Base-by-base conservation (phyloP, 2,329 filamentous ascomycete genomes). In the Didymella pomorum region DNA sequence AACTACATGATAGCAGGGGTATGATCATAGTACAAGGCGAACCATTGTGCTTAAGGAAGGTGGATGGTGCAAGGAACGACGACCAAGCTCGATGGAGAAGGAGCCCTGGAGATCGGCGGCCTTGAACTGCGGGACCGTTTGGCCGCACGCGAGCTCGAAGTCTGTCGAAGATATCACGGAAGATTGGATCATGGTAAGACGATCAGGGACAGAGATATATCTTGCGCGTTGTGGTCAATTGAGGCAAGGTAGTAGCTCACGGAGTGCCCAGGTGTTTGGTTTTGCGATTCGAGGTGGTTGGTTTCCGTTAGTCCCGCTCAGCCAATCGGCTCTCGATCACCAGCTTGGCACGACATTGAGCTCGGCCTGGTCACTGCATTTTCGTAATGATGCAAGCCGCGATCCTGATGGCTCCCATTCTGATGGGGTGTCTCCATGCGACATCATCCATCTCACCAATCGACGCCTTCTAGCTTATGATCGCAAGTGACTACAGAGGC, bases 51-150 rank as follows among this genome's bases (percentile, higher is more conserved):
- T 68, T 72, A 42, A 42, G 70, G 71, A 70, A 73, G 70, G 71
- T 72, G 61, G 63, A 56, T 63, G 62, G 60, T 56, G 58, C 55
- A 64, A 58, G 52, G 46, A 61, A 42, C 52, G 55, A 52, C 44
- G 50, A 62, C 67, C 63, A 66, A 52, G 48, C 71, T 68, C 43
- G 29, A 72, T 61, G 16, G 21, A 71, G 71, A 63, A 73, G 70
- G 70, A 66, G 69, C 62, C 23, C 53, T 42, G 56, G 52, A 50
- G 62, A 70, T 70, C 64, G 58, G 56, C 62, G 52, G 47, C 42
- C 35, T 52, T 55, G 23, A 52, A 46, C 18, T 55, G 56, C 54
- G 60, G 58, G 53, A 51, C 55, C 57, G 52, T 60, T 54, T n/a
- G n/a, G 43, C 39, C 56, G 26, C 56, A 51, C 41, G 29, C 41